A percentile compares a stretch with the other conserved stretches of the same genome.
phyloP scores from a whole-genome alignment of 495 filamentous ascomycete species.

The Tuber brumale region DNA sequence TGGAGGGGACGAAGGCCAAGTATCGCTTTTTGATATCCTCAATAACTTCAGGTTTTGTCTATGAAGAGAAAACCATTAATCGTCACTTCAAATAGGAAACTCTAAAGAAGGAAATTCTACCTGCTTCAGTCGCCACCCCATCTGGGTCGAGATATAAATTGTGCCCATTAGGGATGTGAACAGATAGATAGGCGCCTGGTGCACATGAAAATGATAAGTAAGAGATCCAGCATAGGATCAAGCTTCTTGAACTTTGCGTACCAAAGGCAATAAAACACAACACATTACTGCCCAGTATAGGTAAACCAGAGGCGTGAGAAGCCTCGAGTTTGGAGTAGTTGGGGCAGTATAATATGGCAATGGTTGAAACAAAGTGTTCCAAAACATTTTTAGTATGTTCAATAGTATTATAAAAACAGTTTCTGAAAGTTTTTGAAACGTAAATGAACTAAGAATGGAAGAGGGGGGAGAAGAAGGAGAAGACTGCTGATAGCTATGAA shows the following conservation, averaged over 20 bases:
- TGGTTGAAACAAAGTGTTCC: constrained; percentile 31
- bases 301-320: constrained; percentile 27
- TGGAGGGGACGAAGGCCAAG: constrained; percentile 13
- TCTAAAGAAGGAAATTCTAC: constrained; percentile 17
- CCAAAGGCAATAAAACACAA: constrained; percentile 30
- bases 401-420: constrained; percentile 38
- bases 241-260: constrained; percentile 31
- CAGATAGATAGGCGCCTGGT: constrained; percentile 29
- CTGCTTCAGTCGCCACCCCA: constrained; percentile 28
- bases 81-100: constrained; percentile 9
- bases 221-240: constrained; percentile 9
- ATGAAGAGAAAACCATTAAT: constrained; percentile 16
- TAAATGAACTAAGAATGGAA: constrained; percentile 17
- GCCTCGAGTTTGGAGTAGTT: constrained; percentile 24
- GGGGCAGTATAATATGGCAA: constrained; percentile 25
- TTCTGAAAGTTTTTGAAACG: constrained; percentile 26
- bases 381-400: constrained; percentile 30
- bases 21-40: constrained; percentile 21
- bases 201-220: constrained; percentile 23
- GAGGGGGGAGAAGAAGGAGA: constrained; percentile 17
- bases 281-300: constrained; percentile 21
- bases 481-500: constrained; percentile 23
- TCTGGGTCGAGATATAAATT: constrained; percentile 20
- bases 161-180: constrained; percentile 29
- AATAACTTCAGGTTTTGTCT: constrained; percentile 30